Conservation (phyloP, 768 basidiomycete species). For the Strobilomyces confusus region DNA sequence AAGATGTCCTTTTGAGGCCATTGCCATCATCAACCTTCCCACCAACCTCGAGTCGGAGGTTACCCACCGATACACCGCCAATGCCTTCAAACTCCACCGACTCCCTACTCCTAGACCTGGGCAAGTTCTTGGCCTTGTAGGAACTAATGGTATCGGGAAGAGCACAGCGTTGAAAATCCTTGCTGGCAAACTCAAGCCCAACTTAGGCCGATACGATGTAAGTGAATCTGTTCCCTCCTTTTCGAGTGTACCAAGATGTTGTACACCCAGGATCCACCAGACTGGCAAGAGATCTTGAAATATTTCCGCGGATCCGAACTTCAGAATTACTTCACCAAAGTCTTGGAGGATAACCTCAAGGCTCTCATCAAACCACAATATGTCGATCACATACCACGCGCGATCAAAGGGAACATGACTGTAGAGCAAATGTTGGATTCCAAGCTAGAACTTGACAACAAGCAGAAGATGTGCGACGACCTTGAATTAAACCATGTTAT, state of each 20-base stretch:
- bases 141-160: constrained; percentile 99
- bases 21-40: constrained; percentile 97
- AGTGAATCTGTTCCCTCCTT: constrained; percentile 24
- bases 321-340: constrained; percentile 99
- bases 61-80: constrained; percentile 97
- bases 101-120: constrained; percentile 96
- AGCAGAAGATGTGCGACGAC: constrained; percentile 77
- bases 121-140: constrained; percentile 97
- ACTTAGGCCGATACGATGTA: constrained; percentile 94
- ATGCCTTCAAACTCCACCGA: constrained; percentile 98
- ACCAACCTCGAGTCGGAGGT: constrained; percentile 95
- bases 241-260: neutral
- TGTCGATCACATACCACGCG: constrained; percentile 96
- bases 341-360: constrained; percentile 97
- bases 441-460: constrained; percentile 87
- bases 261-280: constrained; percentile 78
- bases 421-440: constrained; percentile 90
- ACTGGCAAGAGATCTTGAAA: constrained; percentile 98
- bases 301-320: constrained; percentile 98
- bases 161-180: constrained; percentile 96
- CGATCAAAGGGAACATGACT: constrained; percentile 86
- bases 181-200: constrained; percentile 96
- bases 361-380: constrained; percentile 99
- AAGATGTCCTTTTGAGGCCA: constrained; percentile 99
- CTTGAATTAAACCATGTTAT: constrained; percentile 87